A percentile compares a stretch with the other conserved stretches of the same genome.
Evolutionary conservation across 2,329 filamentous ascomycete species (phyloP).

Genomic region (Fusarium odoratissimum): DNA sequence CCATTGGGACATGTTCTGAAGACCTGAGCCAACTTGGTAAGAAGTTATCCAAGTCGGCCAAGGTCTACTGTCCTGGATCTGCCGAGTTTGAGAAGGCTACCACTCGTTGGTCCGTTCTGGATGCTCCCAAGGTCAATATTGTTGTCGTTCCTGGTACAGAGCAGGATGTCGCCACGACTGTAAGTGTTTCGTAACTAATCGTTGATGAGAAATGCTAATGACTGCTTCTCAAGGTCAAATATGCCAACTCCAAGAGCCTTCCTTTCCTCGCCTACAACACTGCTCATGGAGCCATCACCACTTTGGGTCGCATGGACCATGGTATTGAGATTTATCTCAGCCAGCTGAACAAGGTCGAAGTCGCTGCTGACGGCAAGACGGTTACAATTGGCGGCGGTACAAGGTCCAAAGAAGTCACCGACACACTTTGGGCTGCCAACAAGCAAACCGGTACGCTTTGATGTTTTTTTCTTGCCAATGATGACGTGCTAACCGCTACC

Average conservation of each 20-base stretch:
- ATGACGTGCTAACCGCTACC: not conserved
- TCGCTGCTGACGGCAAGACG: conserved; percentile 56
- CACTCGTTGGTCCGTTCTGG: conserved; percentile 59
- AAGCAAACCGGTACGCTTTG: conserved; percentile 59
- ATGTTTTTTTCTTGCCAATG: too few species aligned
- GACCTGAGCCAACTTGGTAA: conserved; percentile 41
- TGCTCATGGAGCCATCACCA: conserved; percentile 63
- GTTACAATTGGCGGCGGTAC: conserved; percentile 63
- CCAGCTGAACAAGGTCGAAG: conserved; percentile 56
- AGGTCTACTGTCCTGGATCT: conserved; percentile 57
- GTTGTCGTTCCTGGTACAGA: conserved; percentile 61
- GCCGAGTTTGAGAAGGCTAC: conserved; percentile 53
- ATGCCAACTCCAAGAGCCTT: conserved; percentile 57
- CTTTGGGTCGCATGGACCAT: conserved; percentile 59
- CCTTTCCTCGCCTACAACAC: conserved; percentile 66
- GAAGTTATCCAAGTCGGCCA: conserved; percentile 53
- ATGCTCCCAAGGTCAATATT: conserved; percentile 56
- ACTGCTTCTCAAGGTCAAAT: conserved; percentile 46
- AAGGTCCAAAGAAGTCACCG: conserved; percentile 58
- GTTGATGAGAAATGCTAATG: fast-evolving
- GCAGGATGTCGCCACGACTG: conserved; percentile 61
- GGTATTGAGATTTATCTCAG: conserved; percentile 63
- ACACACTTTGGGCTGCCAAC: conserved; percentile 61
- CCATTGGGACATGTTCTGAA: conserved; percentile 28
- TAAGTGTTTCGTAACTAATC: conserved; percentile 34